Evolutionary conservation across 441 rosid species (phyloP).

Genomic region (Brassica hybrid): DNA sequence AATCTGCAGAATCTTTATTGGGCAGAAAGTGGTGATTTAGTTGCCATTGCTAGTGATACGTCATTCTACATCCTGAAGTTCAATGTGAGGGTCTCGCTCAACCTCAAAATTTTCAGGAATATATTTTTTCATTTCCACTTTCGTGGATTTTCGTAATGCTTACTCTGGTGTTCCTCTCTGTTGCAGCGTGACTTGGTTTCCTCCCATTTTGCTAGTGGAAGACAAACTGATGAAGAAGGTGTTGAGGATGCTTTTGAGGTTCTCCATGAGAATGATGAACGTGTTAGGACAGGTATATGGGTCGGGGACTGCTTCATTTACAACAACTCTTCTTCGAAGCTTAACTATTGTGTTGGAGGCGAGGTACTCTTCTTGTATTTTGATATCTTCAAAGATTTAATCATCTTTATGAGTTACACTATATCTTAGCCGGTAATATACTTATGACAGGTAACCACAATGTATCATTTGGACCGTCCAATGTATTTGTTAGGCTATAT

Average conservation of each 20-base stretch:
- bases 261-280: conserved; percentile 94
- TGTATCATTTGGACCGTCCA: conserved; percentile 98
- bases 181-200: conserved; percentile 89
- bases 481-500: conserved; percentile 97
- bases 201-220: conserved; percentile 86
- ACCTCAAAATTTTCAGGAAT: conserved; percentile 53
- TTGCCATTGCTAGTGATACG: conserved; percentile 92
- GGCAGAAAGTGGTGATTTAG: conserved; percentile 98
- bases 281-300: conserved; percentile 97
- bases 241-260: conserved; percentile 98
- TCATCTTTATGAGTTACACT: conserved; percentile 25
- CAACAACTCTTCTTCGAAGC: conserved; percentile 94
- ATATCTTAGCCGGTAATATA: conserved; percentile 16
- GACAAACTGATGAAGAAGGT: conserved; percentile 90
- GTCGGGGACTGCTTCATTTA: conserved; percentile 99
- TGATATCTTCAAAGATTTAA: conserved; percentile 16
- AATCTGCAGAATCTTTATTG: conserved; percentile 51
- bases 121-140: conserved; percentile 12
- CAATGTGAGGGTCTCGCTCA: conserved; percentile 58
- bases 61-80: conserved; percentile 96
- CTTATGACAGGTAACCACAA: conserved; percentile 78
- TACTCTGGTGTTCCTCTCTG: conserved; percentile 18
- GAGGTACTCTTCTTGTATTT: conserved; percentile 63
- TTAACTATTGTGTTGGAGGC: conserved; percentile 97
- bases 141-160: conserved; percentile 20